A percentile compares a stretch with the other conserved stretches of the same genome.
Evolutionary conservation across 257 asterid species (phyloP).

Genomic region (Solanum chiquidenum): DNA sequence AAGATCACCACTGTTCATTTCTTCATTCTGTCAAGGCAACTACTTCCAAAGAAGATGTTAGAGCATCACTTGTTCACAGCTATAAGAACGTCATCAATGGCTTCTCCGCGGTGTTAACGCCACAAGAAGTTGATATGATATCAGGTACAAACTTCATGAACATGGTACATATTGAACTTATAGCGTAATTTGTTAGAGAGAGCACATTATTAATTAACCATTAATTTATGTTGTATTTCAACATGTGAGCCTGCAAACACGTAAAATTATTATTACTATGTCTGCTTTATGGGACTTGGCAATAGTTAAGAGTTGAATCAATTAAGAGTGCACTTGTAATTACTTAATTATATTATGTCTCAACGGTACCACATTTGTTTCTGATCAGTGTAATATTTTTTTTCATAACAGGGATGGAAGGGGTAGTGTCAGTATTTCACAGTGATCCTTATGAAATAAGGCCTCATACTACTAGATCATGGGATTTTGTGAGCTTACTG

Average conservation of each 20-base stretch:
- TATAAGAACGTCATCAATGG: slow-evolving; percentile 39
- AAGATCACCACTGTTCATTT: too few relatives aligned
- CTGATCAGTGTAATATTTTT: background rate
- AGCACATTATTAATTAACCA: too few relatives aligned
- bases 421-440: background rate
- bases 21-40: slow-evolving; percentile 10
- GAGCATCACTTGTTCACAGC: slow-evolving; percentile 25
- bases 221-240: too few relatives aligned
- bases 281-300: background rate
- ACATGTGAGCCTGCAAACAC: background rate
- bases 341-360: background rate
- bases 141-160: slow-evolving; percentile 4
- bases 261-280: background rate
- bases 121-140: slow-evolving; percentile 33
- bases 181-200: too few relatives aligned
- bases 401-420: slow-evolving; percentile 20
- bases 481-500: too few relatives aligned
- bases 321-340: background rate
- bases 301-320: background rate
- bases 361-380: too few relatives aligned
- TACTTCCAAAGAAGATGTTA: slow-evolving; percentile 23
- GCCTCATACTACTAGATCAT: too few relatives aligned
- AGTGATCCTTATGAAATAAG: too few relatives aligned
- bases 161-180: background rate
- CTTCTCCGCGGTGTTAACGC: slow-evolving; percentile 39